Evolutionary conservation across 2,329 filamentous ascomycete genomes (phyloP).

Genomic region (Sporothrix brasiliensis): DNA sequence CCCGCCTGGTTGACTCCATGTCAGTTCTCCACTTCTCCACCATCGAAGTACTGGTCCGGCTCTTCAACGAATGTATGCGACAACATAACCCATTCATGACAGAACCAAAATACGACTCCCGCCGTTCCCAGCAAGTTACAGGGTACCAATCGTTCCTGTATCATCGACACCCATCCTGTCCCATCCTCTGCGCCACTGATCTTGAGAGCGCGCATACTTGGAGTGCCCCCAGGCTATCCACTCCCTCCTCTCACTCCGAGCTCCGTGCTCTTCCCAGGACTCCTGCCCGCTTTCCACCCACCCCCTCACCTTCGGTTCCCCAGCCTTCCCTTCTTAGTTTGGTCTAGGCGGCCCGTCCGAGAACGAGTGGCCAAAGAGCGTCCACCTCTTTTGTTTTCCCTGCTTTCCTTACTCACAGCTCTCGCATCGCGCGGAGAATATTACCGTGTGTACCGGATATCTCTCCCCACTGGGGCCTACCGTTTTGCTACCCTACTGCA

Average conservation of each 20-base stretch:
- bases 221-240: not conserved
- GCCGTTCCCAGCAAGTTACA: not conserved
- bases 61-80: not conserved
- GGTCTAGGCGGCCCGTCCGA: constrained; percentile 29
- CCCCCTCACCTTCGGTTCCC: not conserved
- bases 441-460: constrained; percentile 21
- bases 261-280: not conserved
- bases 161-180: constrained; percentile 10
- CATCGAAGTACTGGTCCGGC: not conserved
- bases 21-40: constrained; percentile 23
- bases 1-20: not conserved
- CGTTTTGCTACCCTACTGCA: not conserved
- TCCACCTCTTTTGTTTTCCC: not conserved
- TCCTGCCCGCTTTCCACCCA: not conserved
- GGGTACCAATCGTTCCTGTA: constrained; percentile 12
- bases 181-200: constrained; percentile 15
- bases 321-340: constrained; percentile 28
- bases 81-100: constrained; percentile 4
- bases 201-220: constrained; percentile 12
- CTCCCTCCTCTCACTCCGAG: constrained; percentile 9
- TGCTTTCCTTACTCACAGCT: not conserved
- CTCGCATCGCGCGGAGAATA: constrained; percentile 24
- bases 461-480: not conserved
- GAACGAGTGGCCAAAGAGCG: constrained; percentile 27
- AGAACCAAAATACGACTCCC: not conserved